Evolutionary conservation across 164 flowering plant species (phyloP).

Genomic region (Berberis thunbergii): DNA sequence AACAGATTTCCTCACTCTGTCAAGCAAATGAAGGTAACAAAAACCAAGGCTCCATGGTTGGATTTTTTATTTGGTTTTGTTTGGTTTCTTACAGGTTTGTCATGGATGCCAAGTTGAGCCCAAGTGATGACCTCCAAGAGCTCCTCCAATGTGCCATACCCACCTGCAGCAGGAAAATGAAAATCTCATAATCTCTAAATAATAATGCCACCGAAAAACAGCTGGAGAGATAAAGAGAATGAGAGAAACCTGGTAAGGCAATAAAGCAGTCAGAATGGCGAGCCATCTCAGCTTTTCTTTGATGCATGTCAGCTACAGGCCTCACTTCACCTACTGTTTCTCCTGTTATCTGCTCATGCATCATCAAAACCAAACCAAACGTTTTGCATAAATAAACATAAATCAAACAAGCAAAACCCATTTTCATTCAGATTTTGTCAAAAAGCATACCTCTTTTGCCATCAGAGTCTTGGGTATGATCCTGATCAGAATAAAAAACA

Average conservation of each 20-base stretch:
- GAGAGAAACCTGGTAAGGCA: slow-evolving; percentile 25
- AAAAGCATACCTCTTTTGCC: slow-evolving; percentile 25
- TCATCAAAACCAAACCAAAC: background rate
- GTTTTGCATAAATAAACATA: background rate
- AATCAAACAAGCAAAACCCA: background rate
- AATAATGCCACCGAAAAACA: no score
- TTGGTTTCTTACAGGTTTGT: no score
- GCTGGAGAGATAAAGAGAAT: background rate
- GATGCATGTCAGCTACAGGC: slow-evolving; percentile 33
- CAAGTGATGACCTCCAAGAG: no score
- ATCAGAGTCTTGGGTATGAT: slow-evolving; percentile 35
- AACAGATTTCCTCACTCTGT: no score
- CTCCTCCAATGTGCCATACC: no score
- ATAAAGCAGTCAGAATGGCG: slow-evolving; percentile 36
- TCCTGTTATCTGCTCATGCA: slow-evolving; percentile 22
- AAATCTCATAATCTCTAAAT: no score
- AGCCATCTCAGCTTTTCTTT: slow-evolving; percentile 37
- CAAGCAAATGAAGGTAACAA: no score
- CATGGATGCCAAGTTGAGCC: no score
- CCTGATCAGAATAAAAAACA: slow-evolving; percentile 12
- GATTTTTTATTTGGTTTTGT: no score
- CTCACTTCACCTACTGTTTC: slow-evolving; percentile 33
- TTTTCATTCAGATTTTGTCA: background rate
- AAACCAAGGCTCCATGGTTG: no score
- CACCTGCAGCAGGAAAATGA: no score